Evolutionary conservation across 345 rosid species (phyloP).

Genomic region (Sonneratia caseolaris): DNA sequence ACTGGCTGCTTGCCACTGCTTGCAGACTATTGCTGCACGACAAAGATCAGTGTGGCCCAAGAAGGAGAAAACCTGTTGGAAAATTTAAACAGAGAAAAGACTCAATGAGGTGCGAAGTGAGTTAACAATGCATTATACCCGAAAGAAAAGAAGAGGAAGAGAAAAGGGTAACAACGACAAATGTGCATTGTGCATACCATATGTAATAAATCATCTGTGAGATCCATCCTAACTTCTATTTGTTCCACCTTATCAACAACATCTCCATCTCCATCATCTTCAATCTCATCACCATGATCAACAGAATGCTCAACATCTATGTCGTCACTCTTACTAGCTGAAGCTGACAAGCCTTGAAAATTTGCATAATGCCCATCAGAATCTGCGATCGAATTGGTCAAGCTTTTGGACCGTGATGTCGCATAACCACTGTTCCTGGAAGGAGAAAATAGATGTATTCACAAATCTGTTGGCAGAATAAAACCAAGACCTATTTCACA

Average conservation of each 20-base stretch:
- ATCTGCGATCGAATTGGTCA: conserved; percentile 14
- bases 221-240: conserved; percentile 71
- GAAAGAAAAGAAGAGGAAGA: background rate
- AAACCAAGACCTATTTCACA: background rate
- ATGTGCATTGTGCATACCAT: conserved; percentile 41
- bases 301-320: conserved; percentile 30
- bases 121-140: background rate
- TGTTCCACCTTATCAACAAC: conserved; percentile 39
- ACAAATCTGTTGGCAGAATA: background rate
- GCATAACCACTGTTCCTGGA: conserved; percentile 32
- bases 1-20: conserved; percentile 91
- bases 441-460: background rate
- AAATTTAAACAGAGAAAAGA: background rate
- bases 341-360: conserved; percentile 21
- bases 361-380: conserved; percentile 19
- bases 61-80: conserved; percentile 77
- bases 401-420: conserved; percentile 21
- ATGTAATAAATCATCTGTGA: conserved; percentile 85
- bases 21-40: conserved; percentile 83
- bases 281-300: conserved; percentile 30
- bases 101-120: background rate
- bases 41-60: conserved; percentile 68
- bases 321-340: conserved; percentile 32
- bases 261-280: conserved; percentile 32
- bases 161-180: background rate